Percentiles rank a stretch among this genome's conserved stretches.
These are phyloP conservation scores for Aspergillus oerlinghausenensis DNA, from an alignment of 2,329 filamentous ascomycete genomes.

Conservation along the genomic window DNA sequence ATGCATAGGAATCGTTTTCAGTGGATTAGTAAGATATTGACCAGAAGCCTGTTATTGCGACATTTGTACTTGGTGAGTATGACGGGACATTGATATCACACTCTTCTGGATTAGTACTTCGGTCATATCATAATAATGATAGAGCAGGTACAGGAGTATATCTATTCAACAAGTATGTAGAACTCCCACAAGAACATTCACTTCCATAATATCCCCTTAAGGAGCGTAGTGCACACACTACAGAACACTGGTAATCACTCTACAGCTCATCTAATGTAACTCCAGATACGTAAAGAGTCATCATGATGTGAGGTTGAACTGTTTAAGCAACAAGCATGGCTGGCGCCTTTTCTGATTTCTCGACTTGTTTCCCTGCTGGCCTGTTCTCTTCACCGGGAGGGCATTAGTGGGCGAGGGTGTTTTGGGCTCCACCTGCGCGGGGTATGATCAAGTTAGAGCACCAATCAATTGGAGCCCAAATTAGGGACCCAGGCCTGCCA, in stretches of 20 bases:
- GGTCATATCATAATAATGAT: too few relatives aligned
- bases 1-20: neutral
- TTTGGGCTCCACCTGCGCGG: slow-evolving; percentile 26
- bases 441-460: slow-evolving; percentile 16
- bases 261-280: neutral
- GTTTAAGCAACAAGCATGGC: neutral
- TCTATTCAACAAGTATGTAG: neutral
- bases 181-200: neutral
- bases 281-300: neutral
- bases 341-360: neutral
- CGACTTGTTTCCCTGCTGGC: neutral
- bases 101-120: too few relatives aligned
- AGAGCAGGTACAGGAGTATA: neutral
- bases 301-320: neutral
- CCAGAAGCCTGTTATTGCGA: neutral
- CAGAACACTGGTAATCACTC: too few relatives aligned
- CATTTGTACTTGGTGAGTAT: neutral
- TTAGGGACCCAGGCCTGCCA: slow-evolving; percentile 6
- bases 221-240: too few relatives aligned
- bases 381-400: slow-evolving; percentile 22
- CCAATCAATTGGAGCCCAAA: slow-evolving; percentile 23
- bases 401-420: slow-evolving; percentile 2
- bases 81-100: neutral
- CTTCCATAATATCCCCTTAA: too few relatives aligned
- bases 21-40: too few relatives aligned